Evolutionary conservation across 495 filamentous ascomycete genomes (phyloP), one percentile per base, ranked within the genome.

Genomic region (Podospora sp.): DNA sequence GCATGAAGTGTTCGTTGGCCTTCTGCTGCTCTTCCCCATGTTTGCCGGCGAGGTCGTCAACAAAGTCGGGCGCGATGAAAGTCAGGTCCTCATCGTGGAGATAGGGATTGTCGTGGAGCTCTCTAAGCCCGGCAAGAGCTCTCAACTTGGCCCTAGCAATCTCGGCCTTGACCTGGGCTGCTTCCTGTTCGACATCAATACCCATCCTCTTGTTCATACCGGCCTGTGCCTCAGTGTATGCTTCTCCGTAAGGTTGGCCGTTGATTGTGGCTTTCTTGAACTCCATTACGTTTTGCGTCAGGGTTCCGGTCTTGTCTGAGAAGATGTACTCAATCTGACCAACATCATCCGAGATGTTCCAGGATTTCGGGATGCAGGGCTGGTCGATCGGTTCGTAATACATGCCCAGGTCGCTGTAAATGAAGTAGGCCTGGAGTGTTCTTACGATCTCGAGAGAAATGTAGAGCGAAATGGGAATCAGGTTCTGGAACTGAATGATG

Each of bases 251-350:
- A 9, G 94, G 87, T 62, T 93, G 84, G 11, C 96, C 95, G 73
- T 98, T 97, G 76, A 99, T 89, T 20, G 92, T 96, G 66, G 88
- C 91, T 74, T 99, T 99, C 78, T 97, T 98, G 87, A 97, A 99
- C 79, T 99, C 96, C 96, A 99, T 99, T 60, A 98, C 92, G 75
- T 99, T 99, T 73, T 99, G 96, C 6, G 96, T 99, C 70, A 99
- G 80, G 5, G 96, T 99, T 40, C 96, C 96, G 1, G 96, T 99
- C 79, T 99, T 99, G 81, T 99, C 96, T 0, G 96, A 98, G 81
- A 99, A 99, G 69, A 99, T 97, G 79, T 98, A 99, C 77, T 99
- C 96, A 66, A 99, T 97, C 79, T 99, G 96, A 11, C 96, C 96
- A 35, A 99, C 84, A 71, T 99, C 96, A 72, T 99, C 96, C 1